Evolutionary conservation across 2,329 filamentous ascomycete species (phyloP), one percentile per base, ranked within the genome.

Genomic region (Cadophora luteo-olivacea): DNA sequence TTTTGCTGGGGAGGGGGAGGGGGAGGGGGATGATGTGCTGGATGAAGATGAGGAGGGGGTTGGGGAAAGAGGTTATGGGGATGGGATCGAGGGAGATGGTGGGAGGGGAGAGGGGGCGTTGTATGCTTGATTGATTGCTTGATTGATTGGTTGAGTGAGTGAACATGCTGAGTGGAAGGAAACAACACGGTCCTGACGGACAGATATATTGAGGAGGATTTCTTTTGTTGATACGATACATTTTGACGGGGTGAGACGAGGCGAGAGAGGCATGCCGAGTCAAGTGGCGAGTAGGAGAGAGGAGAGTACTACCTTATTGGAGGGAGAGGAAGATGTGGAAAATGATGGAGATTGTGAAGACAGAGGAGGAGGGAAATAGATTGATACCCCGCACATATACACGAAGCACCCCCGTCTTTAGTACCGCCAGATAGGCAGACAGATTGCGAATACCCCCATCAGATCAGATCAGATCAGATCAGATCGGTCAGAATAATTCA

Each of bases 1-100:
- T 57, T 65, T 65, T 25, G 63, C 48, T 9, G 63, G 63, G 7
- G 63, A 65, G 36, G 62, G 48, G 16, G 76, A 78, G 66, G 77
- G 77, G 70, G 76, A 78, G 22, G 45, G 38, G 1, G 36, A 38
- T 38, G 36, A 38, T 38, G 36, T 38, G 8, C 12, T 38, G 36
- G 36, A 38, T 61, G 38, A 41, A 22, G 62, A 22, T 9, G 61
- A 36, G 4, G 61, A 55, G 32, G 14, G 25, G 14, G 48, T 25
- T 16, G 49, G 49, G 16, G 24, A 12, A 7, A 49, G 60, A 33
- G 60, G n/a, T 3, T 24, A 62, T 22, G 24, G 45, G 24, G n/a
- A n/a, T n/a, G n/a, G n/a, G n/a, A n/a, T n/a, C n/a, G n/a, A 22
- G 32, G 12, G 33, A 2, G 54, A 58, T n/a, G 29, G 6, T 16